Evolutionary conservation across 2,329 filamentous ascomycete genomes (phyloP), one percentile per base, ranked within the genome.

Genomic region (Pseudocercospora fuligena): DNA sequence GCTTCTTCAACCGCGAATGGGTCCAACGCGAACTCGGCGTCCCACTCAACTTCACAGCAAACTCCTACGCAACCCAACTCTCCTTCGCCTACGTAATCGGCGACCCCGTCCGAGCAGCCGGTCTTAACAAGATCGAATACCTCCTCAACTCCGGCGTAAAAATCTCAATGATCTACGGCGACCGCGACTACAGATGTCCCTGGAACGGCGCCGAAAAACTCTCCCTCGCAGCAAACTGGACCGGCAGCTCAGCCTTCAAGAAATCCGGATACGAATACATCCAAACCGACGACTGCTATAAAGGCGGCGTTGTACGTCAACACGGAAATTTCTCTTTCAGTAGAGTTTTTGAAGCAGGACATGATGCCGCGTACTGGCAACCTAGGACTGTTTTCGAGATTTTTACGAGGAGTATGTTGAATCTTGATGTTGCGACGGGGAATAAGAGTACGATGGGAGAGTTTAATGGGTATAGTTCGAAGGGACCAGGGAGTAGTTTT

Each of bases 391-490:
- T 83, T 2, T 86, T 83, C 60, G 78, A 84, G 66, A 83, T 88
- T 56, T 88, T 88, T 74, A 78, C 81, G 21, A 84, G 86, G 5
- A 81, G 82, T 0, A 79, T 86, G 58, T 78, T 82, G 60, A 82
- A 83, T 57, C 79, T 77, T 11, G 86, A 88, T 65, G 79, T 89
- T 57, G 83, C 85, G 0, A 88, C 86, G 2, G 87, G 87, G 0
- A 67, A 61, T 40, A 82, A 83, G 62, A 72, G 77, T 3, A 82
- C 79, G 2, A 49, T 76, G 65, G 65, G 82, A 78, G 0, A 80
- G 79, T 2, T 73, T 72, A 2, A 78, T 78, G 31, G 40, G 6
- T 84, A 84, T 64, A 75, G 77, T 4, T 82, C 80, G 1, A 56
- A 76, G 67, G 66, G 82, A 77, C 2, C 80, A 78, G 3, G 72